Percentiles rank a stretch among this genome's conserved stretches.
These are phyloP conservation scores for Daldinia decipiens DNA, from an alignment of 495 filamentous ascomycete genomes.

Conservation along the genomic window DNA sequence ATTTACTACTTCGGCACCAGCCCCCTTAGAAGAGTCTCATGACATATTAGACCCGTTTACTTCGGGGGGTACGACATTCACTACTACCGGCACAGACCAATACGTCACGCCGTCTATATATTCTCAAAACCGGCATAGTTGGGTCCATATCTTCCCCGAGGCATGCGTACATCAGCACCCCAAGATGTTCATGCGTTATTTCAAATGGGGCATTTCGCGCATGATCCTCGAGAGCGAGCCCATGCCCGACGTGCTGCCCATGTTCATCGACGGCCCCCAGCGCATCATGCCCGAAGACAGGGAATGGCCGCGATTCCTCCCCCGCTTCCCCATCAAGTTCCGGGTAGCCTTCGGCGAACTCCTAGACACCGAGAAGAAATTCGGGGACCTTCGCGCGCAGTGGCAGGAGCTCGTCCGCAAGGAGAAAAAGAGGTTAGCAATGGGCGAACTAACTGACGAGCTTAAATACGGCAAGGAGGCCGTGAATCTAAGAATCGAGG, in stretches of 20 bases:
- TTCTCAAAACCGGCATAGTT: constrained; percentile 66
- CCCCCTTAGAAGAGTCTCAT: neutral
- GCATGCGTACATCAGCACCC: constrained; percentile 91
- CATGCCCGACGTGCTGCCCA: constrained; percentile 85
- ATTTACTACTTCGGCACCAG: constrained; percentile 27
- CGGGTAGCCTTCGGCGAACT: constrained; percentile 78
- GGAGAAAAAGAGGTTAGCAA: constrained; percentile 30
- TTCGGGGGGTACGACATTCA: constrained; percentile 69
- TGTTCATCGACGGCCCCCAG: constrained; percentile 91
- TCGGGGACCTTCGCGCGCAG: constrained; percentile 72
- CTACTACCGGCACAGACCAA: constrained; percentile 66
- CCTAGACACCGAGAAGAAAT: constrained; percentile 67
- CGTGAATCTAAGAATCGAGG: constrained; percentile 80
- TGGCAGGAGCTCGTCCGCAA: constrained; percentile 71
- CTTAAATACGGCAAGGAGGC: constrained; percentile 78
- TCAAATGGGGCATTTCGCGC: constrained; percentile 94
- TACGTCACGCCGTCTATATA: constrained; percentile 68
- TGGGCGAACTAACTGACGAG: constrained; percentile 74
- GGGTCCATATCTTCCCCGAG: constrained; percentile 97
- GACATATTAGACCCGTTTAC: constrained; percentile 69
- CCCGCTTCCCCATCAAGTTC: constrained; percentile 75
- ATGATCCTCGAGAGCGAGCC: constrained; percentile 88
- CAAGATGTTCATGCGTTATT: constrained; percentile 84
- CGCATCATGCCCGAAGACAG: constrained; percentile 85
- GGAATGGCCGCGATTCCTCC: constrained; percentile 81